These are phyloP conservation scores for Zygosaccharomyces kombuchaensis DNA, from an alignment of 805 yeast genomes.

Conservation along the genomic window DNA sequence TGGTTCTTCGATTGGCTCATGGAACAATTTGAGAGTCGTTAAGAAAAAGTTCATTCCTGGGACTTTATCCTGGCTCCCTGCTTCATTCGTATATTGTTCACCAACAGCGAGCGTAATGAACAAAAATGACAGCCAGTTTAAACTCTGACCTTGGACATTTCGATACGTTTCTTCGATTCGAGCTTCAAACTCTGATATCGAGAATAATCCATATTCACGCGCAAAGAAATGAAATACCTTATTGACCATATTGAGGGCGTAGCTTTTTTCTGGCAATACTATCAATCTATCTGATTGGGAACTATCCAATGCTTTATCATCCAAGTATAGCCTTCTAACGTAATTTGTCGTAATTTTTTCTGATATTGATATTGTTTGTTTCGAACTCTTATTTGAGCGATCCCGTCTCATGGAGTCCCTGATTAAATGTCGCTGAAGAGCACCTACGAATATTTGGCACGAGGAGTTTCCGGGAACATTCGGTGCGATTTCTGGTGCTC, in stretches of 20 bases:
- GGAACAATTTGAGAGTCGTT: slow-evolving; percentile 34
- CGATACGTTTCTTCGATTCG: slow-evolving; percentile 9
- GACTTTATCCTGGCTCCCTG: background rate
- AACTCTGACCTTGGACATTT: background rate
- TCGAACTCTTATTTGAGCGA: background rate
- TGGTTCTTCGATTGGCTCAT: slow-evolving; percentile 34
- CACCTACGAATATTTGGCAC: slow-evolving; percentile 7
- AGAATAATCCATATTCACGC: slow-evolving; percentile 8
- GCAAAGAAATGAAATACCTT: slow-evolving; percentile 7
- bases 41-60: slow-evolving; percentile 28
- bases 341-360: background rate
- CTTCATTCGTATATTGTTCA: slow-evolving; percentile 24
- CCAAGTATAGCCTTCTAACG: slow-evolving; percentile 2
- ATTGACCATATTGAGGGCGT: slow-evolving; percentile 5
- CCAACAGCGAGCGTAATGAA: slow-evolving; percentile 28
- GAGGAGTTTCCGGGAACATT: slow-evolving; percentile 7
- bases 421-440: slow-evolving; percentile 6
- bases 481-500: slow-evolving; percentile 5
- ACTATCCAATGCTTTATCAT: slow-evolving; percentile 7
- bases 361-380: background rate
- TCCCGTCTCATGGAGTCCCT: background rate
- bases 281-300: slow-evolving; percentile 1
- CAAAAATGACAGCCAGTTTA: slow-evolving; percentile 20
- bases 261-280: slow-evolving; percentile 5
- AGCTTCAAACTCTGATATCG: slow-evolving; percentile 6